Conservation (phyloP, 306 rosid genomes). For the Begonia loranthoides region DNA sequence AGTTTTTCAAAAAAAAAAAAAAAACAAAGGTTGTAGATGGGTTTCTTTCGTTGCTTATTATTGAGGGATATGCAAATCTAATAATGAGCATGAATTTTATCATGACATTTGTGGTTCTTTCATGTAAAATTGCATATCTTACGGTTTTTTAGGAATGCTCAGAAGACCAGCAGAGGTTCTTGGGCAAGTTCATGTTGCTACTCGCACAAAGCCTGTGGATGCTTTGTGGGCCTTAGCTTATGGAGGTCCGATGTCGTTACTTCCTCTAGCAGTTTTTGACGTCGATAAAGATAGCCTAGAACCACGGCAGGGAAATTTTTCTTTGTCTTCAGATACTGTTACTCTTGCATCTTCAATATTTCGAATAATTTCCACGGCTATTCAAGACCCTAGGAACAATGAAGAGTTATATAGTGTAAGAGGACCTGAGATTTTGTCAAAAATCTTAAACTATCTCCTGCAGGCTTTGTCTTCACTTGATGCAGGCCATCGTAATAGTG, state of each 20-base stretch:
- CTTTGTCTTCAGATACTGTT: conserved; percentile 61
- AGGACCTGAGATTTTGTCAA: conserved; percentile 97
- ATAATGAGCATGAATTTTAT: too few relatives aligned
- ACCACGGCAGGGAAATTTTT: conserved; percentile 47
- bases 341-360: conserved; percentile 77
- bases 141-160: conserved; percentile 46
- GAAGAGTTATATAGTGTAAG: conserved; percentile 66
- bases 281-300: conserved; percentile 61
- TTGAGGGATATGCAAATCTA: too few relatives aligned
- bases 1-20: too few relatives aligned
- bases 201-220: conserved; percentile 66
- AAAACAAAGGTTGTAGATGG: too few relatives aligned
- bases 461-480: conserved; percentile 61
- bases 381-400: conserved; percentile 69
- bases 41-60: too few relatives aligned
- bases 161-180: conserved; percentile 98
- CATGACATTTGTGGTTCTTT: too few relatives aligned
- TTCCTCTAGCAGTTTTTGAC: conserved; percentile 67
- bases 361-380: conserved; percentile 63
- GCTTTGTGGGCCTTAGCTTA: conserved; percentile 93
- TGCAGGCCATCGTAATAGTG: conserved; percentile 53
- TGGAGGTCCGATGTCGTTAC: conserved; percentile 95
- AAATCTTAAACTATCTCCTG: conserved; percentile 77
- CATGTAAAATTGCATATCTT: too few relatives aligned
- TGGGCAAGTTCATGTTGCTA: conserved; percentile 93